A percentile compares a stretch with the other conserved stretches of the same genome.
These are phyloP conservation scores for Datura wrightii DNA, from an alignment of 257 asterid genomes.

Conservation along the genomic window DNA sequence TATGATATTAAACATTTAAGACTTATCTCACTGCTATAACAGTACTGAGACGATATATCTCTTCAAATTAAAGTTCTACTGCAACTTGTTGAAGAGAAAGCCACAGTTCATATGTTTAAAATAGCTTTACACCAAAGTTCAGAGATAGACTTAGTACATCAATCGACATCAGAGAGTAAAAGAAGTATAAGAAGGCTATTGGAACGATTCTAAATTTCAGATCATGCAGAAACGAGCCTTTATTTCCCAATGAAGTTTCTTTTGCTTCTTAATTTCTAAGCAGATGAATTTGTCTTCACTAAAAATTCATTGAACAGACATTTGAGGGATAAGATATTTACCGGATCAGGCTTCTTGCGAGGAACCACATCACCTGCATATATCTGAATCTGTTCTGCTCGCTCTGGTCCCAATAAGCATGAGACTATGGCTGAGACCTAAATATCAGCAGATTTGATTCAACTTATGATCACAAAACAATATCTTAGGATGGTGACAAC, in stretches of 20 bases:
- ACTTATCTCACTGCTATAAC: conserved; percentile 4
- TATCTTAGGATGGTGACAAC: neutral
- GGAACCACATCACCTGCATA: conserved; percentile 98
- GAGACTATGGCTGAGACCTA: conserved; percentile 98
- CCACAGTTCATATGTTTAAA: conserved; percentile 2
- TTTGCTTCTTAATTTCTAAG: neutral
- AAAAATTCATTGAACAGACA: conserved; percentile 25
- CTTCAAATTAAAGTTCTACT: conserved; percentile 5
- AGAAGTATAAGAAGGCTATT: neutral
- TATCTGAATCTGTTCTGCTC: conserved; percentile 86
- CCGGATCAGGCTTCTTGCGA: conserved; percentile 97
- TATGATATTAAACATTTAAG: conserved; percentile 1
- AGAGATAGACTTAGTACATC: neutral
- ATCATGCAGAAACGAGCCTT: neutral
- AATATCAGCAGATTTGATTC: conserved; percentile 17
- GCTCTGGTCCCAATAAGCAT: conserved; percentile 75
- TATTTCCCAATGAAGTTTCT: neutral
- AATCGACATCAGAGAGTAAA: neutral
- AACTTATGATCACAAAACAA: conserved; percentile 4
- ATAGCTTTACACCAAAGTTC: neutral
- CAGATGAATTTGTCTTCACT: neutral
- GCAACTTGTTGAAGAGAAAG: conserved; percentile 24
- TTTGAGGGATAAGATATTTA: conserved; percentile 44
- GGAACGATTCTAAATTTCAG: neutral
- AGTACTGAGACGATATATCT: neutral